Base-by-base conservation (phyloP, 1,284 basidiomycete genomes). In the Xerocomus nothofagi region DNA sequence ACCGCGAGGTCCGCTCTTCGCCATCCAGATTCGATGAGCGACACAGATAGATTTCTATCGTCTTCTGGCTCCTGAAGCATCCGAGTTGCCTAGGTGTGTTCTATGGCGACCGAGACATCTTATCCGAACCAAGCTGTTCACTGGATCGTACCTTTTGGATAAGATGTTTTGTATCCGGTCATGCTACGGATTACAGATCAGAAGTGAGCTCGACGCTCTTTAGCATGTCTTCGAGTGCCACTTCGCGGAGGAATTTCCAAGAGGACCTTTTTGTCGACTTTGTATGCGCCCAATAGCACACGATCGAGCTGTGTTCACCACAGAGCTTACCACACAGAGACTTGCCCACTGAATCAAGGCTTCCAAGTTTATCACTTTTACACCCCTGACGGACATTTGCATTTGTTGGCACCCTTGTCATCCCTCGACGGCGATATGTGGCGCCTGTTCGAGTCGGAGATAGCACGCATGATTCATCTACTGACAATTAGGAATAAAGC, bases 331-430 rank as follows among this genome's bases (percentile, higher is more conserved):
- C 5, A 3, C 20, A n/a, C n/a, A 24, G 29, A 17, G 24, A 21
- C 33, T 14, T 24, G 38, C 52, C 29, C 10, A 2, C 11, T n/a
- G n/a, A n/a, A 18, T 23, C 15, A 48, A 33, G 2, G n/a, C 18
- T 2, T 24, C n/a, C 3, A 54, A n/a, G 33, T 53, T 42, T 9
- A 55, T 27, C 2, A 14, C 10, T 24, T 43, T 37, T 6, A 39
- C n/a, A 2, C 44, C 46, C 20, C 23, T 27, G 24, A 44, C 32
- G 29, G 43, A 49, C 4, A 36, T 42, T 12, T 39, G 24, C 20
- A n/a, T n/a, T n/a, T n/a, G n/a, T n/a, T n/a, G n/a, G 3, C 38
- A 4, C 41, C 49, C 20, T 41, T 53, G 30, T 53, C 37, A 0
- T 31, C 47, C n/a, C 31, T 53, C 26, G 26, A 42, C 27, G 3